Evolutionary conservation across 345 rosid genomes (phyloP).

Genomic region (Orychophragmus violaceus): DNA sequence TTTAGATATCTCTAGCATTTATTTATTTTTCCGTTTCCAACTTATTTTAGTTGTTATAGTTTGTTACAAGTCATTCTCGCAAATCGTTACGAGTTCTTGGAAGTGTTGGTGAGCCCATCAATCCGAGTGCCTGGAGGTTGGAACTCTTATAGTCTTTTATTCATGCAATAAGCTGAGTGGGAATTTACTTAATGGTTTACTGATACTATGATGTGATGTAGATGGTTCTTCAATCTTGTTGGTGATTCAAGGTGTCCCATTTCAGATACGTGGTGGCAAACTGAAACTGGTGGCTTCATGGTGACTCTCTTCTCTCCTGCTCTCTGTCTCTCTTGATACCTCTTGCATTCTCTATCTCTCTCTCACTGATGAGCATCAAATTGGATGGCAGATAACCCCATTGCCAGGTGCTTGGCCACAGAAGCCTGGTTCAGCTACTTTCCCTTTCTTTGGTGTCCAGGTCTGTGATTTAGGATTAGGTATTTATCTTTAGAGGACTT

Average conservation of each 20-base stretch:
- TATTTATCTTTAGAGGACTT: background rate
- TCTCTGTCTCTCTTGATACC: background rate
- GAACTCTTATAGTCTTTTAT: conserved; percentile 15
- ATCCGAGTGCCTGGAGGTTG: conserved; percentile 99
- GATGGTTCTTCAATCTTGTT: conserved; percentile 93
- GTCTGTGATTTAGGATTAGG: conserved; percentile 35
- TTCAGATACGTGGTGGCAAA: conserved; percentile 99
- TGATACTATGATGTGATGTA: conserved; percentile 26
- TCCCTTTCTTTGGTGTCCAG: conserved; percentile 99
- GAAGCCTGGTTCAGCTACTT: conserved; percentile 99
- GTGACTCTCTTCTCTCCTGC: conserved; percentile 32
- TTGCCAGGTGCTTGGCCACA: conserved; percentile 99
- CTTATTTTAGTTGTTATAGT: conserved; percentile 40
- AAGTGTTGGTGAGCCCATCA: conserved; percentile 99
- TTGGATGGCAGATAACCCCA: conserved; percentile 72
- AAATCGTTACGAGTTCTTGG: conserved; percentile 91
- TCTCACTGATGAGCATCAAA: conserved; percentile 7
- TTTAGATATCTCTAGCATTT: background rate
- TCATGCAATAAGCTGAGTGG: background rate
- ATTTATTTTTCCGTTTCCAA: background rate
- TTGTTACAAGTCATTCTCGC: conserved; percentile 77
- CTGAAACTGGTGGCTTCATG: conserved; percentile 99
- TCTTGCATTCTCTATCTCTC: background rate
- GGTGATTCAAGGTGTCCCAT: conserved; percentile 93
- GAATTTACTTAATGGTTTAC: background rate